Evolutionary conservation across 495 filamentous ascomycete species (phyloP).

Genomic region (Talaromyces thailandensis): DNA sequence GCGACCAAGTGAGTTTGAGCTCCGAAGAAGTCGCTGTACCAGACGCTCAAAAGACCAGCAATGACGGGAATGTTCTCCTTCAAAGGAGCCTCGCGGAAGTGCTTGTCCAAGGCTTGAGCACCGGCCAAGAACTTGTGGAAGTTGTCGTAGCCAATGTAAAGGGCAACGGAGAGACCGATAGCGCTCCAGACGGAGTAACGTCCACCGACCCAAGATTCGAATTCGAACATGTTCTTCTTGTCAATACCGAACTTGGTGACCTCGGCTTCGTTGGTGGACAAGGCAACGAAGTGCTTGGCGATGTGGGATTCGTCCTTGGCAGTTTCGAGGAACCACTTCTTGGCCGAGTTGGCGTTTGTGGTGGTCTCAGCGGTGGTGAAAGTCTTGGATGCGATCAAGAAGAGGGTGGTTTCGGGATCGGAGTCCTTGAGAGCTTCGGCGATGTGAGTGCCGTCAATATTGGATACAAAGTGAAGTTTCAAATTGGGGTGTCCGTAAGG

Average conservation of each 20-base stretch:
- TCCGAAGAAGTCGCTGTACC: slow-evolving; percentile 98
- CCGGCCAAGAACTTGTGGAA: slow-evolving; percentile 95
- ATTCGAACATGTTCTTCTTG: slow-evolving; percentile 97
- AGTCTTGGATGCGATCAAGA: slow-evolving; percentile 97
- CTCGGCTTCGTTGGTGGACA: slow-evolving; percentile 91
- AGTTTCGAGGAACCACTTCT: slow-evolving; percentile 89
- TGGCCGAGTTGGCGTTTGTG: slow-evolving; percentile 94
- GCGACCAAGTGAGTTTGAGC: slow-evolving; percentile 96
- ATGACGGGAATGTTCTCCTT: slow-evolving; percentile 92
- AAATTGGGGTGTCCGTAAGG: slow-evolving; percentile 77
- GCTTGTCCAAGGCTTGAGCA: slow-evolving; percentile 96
- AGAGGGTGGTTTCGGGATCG: slow-evolving; percentile 92
- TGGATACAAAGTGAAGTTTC: slow-evolving; percentile 95
- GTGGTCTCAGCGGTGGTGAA: slow-evolving; percentile 97
- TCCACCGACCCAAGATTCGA: slow-evolving; percentile 96
- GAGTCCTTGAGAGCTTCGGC: slow-evolving; percentile 84
- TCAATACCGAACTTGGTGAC: slow-evolving; percentile 98
- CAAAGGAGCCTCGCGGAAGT: slow-evolving; percentile 85
- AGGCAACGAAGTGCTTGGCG: slow-evolving; percentile 96
- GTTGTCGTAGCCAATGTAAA: slow-evolving; percentile 95
- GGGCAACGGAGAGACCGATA: slow-evolving; percentile 86
- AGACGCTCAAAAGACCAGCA: slow-evolving; percentile 88
- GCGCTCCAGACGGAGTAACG: slow-evolving; percentile 98
- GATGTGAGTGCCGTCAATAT: slow-evolving; percentile 97
- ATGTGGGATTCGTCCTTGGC: slow-evolving; percentile 68